A percentile compares a stretch with the other conserved stretches of the same genome.
Evolutionary conservation across 768 basidiomycete species (phyloP).

Genomic region (Leucocoprinus leucothites): DNA sequence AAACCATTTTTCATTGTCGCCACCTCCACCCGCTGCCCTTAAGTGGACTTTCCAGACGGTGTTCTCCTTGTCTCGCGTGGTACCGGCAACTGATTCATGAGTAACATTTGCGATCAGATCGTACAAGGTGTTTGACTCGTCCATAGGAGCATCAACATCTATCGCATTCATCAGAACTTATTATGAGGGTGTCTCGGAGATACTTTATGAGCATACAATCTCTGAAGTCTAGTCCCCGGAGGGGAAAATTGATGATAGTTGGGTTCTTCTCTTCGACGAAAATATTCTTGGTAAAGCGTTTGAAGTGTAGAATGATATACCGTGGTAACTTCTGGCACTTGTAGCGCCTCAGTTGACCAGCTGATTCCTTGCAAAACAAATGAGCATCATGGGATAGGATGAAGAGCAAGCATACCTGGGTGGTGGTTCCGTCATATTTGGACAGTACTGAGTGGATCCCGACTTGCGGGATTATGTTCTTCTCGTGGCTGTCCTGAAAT

Average conservation of each 20-base stretch:
- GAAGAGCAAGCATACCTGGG: constrained; percentile 56
- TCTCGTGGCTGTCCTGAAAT: constrained; percentile 94
- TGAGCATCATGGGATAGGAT: not conserved
- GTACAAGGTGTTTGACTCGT: constrained; percentile 68
- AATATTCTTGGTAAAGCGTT: constrained; percentile 92
- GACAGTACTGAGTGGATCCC: constrained; percentile 84
- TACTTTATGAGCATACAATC: constrained; percentile 66
- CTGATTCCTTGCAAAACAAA: constrained; percentile 60
- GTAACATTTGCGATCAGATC: constrained; percentile 96
- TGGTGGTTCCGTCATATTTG: constrained; percentile 91
- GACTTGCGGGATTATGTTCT: constrained; percentile 99
- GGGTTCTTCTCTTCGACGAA: constrained; percentile 99
- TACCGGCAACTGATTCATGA: constrained; percentile 94
- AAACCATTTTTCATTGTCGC: constrained; percentile 91
- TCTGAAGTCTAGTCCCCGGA: constrained; percentile 87
- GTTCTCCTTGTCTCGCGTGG: constrained; percentile 87
- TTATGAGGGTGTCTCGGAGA: constrained; percentile 20
- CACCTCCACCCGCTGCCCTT: constrained; percentile 69
- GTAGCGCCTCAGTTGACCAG: constrained; percentile 81
- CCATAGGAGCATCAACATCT: constrained; percentile 77
- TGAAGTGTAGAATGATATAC: constrained; percentile 93
- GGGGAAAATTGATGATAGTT: constrained; percentile 96
- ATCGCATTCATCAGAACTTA: constrained; percentile 18
- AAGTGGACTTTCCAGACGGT: constrained; percentile 94
- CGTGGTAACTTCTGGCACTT: constrained; percentile 88